Evolutionary conservation across 768 basidiomycete genomes (phyloP).

Genomic region (Termitomyces sp.): DNA sequence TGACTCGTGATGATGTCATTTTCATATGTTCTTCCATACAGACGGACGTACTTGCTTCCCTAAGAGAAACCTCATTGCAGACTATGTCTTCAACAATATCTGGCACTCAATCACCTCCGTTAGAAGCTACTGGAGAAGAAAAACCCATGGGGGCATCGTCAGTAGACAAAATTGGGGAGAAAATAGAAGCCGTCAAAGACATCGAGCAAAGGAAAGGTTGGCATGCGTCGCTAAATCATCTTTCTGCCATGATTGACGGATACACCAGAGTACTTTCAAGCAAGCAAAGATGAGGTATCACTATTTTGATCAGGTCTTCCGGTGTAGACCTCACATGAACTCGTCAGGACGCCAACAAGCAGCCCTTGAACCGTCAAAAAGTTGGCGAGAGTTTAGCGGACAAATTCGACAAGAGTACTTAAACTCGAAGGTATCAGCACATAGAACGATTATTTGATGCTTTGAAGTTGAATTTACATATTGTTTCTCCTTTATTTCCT

Average conservation of each 20-base stretch:
- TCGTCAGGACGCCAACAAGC: no score
- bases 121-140: constrained; percentile 38
- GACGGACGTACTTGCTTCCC: no score
- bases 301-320: no score
- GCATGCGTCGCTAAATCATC: no score
- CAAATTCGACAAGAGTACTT: constrained; percentile 7
- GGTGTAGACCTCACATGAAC: no score
- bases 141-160: constrained; percentile 45
- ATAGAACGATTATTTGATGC: background rate
- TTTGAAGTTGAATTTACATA: background rate
- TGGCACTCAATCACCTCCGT: constrained; percentile 48
- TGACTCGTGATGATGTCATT: no score
- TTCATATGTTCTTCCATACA: no score
- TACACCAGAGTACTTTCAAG: constrained; percentile 11
- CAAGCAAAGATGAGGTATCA: background rate
- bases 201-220: constrained; percentile 17
- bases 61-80: no score
- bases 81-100: background rate
- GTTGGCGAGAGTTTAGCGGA: constrained; percentile 11
- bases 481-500: constrained; percentile 10
- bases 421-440: background rate
- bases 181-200: constrained; percentile 29
- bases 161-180: constrained; percentile 28
- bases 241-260: no score
- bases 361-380: no score